Evolutionary conservation across 2,329 filamentous ascomycete genomes (phyloP), one percentile per base, ranked within the genome.

Genomic region (Raffaelea ambrosiae): DNA sequence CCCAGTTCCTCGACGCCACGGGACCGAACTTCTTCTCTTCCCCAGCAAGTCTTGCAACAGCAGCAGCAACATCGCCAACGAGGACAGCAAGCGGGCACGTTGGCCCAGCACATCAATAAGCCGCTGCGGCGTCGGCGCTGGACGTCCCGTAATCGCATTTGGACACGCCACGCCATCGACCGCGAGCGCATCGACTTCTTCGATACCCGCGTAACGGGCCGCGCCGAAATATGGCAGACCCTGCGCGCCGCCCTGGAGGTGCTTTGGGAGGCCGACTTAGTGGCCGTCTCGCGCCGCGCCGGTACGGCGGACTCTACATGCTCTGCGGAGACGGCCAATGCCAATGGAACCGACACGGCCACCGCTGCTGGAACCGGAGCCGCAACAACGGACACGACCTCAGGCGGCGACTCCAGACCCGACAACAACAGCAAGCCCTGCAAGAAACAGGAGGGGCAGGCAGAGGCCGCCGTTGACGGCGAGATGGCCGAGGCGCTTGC

Each of bases 121-220:
- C 83, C 84, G 1, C 68, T 90, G 36, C 76, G 76, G 40, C 73
- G 72, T 1, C 83, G 86, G 56, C 66, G 74, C 47, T 89, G 85
- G 85, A 69, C 69, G 13, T 79, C 82, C 48, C 75, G 73, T 52
- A 72, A 74, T 46, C 77, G 77, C 19, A 65, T 68, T 16, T 94
- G 86, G 86, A 89, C 86, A 1, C 79, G 76, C n/a, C 60, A 66
- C 16, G 70, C 83, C 46, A 70, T 95, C 2, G 77, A 81, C 50
- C 73, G 73, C 29, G 87, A 95, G 66, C 78, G 91, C 43, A 69
- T 68, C 43, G 88, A 88, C 52, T 96, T 94, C 71, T 97, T 95
- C 65, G 89, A 96, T 52, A 96, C 90, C 2, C 73, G 88, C 42
- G 87, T 94, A 16, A 86, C 84, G 0, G 88, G 88, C 2, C 75